A percentile compares a stretch with the other conserved stretches of the same genome.
Conservation (phyloP, 805 yeast species). For the Candida loeiensis region DNA sequence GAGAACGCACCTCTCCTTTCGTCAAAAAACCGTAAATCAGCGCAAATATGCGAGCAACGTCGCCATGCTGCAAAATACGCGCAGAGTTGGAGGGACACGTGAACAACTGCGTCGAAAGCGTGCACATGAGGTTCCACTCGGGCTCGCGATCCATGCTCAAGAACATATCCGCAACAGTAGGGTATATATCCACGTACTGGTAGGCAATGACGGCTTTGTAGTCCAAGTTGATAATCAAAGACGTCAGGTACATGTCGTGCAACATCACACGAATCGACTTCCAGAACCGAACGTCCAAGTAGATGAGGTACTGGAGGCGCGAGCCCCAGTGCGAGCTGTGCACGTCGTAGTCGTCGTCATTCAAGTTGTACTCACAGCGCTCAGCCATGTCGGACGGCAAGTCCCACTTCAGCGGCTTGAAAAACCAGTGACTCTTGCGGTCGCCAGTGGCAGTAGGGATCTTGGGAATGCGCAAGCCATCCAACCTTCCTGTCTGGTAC, state of each 20-base stretch:
- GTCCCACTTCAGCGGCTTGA: constrained; percentile 44
- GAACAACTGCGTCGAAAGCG: constrained; percentile 79
- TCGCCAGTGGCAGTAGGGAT: constrained; percentile 19
- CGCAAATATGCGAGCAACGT: constrained; percentile 58
- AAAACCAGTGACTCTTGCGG: constrained; percentile 35
- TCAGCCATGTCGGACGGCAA: constrained; percentile 38
- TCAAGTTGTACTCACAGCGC: constrained; percentile 47
- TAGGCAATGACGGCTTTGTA: constrained; percentile 61
- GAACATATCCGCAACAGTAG: constrained; percentile 67
- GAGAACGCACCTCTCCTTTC: constrained; percentile 45
- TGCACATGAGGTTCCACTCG: constrained; percentile 68
- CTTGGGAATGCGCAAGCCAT: constrained; percentile 37
- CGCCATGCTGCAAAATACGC: constrained; percentile 59
- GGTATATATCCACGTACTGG: constrained; percentile 82
- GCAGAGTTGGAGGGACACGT: constrained; percentile 83
- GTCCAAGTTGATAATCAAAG: constrained; percentile 56
- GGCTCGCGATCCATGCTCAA: constrained; percentile 82
- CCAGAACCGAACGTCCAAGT: constrained; percentile 72
- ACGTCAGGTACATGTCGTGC: constrained; percentile 62
- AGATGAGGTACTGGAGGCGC: constrained; percentile 56
- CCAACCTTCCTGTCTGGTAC: constrained; percentile 32
- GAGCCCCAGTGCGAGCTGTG: constrained; percentile 40
- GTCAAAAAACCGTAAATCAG: constrained; percentile 63
- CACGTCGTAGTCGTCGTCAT: constrained; percentile 23
- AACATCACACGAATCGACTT: constrained; percentile 53